Base-by-base conservation (phyloP, 805 yeast species). In the Candida tibetensis region DNA sequence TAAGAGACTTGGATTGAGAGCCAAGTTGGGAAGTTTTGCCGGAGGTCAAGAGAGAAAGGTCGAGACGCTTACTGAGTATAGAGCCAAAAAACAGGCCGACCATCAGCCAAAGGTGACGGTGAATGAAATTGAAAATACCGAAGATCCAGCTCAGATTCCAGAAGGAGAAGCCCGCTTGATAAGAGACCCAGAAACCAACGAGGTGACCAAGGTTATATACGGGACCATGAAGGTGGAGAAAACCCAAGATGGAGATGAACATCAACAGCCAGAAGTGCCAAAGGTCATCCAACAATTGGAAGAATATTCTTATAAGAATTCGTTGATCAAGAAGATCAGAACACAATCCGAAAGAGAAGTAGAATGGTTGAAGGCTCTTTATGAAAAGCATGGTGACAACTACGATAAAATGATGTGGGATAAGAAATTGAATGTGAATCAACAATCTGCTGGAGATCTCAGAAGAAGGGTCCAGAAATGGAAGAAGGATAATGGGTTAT, bases 381-480 rank as follows among this genome's bases (percentile, higher is more conserved):
- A 81, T 42, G 77, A 76, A 15, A 88, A 87, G 58, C 80, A 93
- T 55, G 96, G 96, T 13, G 95, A 88, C 48, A 83, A 93, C 58
- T 89, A 81, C 57, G 82, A 75, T 32, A 85, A 81, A 51, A 93
- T 93, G 99, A 83, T 79, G 58, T 85, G 95, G 85, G 99, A 93
- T 60, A 77, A 76, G 62, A 85, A 85, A 60, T 71, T 90, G 45
- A 91, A 91, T 60, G 76, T 82, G 2, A 77, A 74, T 62, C 97
- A 90, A 65, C 88, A 85, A 59, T 74, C 85, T 44, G 81, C 81
- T n/a, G 95, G 95, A 18, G 95, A 88, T 52, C 66, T 91, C 49
- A 82, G 74, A 62, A 78, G 77, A 60, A 77, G 93, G 57, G 69
- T 91, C 31, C 53, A 48, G 15, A 82, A 78, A 58, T 87, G 95